Percentiles rank a stretch among this genome's conserved stretches.
Evolutionary conservation across 2,329 filamentous ascomycete species (phyloP).

Genomic region (Aureobasidium vineae): DNA sequence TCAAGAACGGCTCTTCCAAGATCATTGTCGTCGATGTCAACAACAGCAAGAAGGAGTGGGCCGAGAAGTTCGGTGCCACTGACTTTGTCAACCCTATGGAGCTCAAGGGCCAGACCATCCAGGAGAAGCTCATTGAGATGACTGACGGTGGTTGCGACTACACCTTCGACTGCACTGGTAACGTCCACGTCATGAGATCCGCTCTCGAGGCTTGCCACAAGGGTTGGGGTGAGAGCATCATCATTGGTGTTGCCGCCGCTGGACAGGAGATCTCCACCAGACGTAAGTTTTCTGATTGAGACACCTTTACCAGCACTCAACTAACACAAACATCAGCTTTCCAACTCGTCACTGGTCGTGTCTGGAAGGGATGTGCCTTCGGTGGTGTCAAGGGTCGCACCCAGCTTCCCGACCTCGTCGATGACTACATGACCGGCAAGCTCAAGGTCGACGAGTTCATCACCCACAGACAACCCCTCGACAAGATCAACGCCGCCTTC

Average conservation of each 20-base stretch:
- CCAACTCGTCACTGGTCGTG: slow-evolving; percentile 95
- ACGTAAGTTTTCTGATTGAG: slow-evolving; percentile 61
- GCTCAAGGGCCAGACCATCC: slow-evolving; percentile 66
- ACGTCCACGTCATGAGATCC: slow-evolving; percentile 91
- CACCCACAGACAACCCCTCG: slow-evolving; percentile 83
- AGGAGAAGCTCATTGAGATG: slow-evolving; percentile 93
- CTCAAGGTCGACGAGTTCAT: slow-evolving; percentile 99
- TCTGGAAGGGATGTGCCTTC: slow-evolving; percentile 98
- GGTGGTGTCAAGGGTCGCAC: slow-evolving; percentile 97
- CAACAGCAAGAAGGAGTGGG: slow-evolving; percentile 85
- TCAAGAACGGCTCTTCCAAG: slow-evolving; percentile 74
- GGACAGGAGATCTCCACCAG: slow-evolving; percentile 93
- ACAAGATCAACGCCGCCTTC: slow-evolving; percentile 85
- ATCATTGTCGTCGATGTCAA: slow-evolving; percentile 83
- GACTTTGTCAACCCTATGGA: slow-evolving; percentile 92
- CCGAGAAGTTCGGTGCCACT: slow-evolving; percentile 91
- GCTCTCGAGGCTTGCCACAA: slow-evolving; percentile 98
- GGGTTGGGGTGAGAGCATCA: slow-evolving; percentile 96
- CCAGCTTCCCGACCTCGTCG: slow-evolving; percentile 81
- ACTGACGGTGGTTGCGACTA: slow-evolving; percentile 98
- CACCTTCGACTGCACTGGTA: slow-evolving; percentile 98
- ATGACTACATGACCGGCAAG: slow-evolving; percentile 82
- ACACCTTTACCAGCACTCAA: background rate
- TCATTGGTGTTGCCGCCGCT: slow-evolving; percentile 95
- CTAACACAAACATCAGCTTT: slow-evolving; percentile 62